A percentile compares a stretch with the other conserved stretches of the same genome.
phyloP scores from a whole-genome alignment of 2,329 filamentous ascomycete species.

The Colletotrichum shisoi region DNA sequence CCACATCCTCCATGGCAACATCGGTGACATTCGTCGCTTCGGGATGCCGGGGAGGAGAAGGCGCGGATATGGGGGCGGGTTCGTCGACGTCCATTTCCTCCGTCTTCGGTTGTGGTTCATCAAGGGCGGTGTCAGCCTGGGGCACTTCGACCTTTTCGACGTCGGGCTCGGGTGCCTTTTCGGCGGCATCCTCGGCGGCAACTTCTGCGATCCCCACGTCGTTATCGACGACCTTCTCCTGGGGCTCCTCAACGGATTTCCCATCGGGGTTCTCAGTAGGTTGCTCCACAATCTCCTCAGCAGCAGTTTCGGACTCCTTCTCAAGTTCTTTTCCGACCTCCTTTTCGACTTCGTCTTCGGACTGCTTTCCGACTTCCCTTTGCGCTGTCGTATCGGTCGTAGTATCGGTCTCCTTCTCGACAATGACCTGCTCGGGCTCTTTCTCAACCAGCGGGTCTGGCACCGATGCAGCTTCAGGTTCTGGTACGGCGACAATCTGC shows the following conservation, averaged over 20 bases:
- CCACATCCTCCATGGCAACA: constrained; percentile 38
- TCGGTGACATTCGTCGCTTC: constrained; percentile 37
- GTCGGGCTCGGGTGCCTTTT: constrained; percentile 25
- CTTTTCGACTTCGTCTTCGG: background rate
- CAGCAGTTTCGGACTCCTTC: background rate
- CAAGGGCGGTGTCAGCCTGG: background rate
- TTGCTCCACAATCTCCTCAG: background rate
- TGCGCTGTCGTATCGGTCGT: background rate
- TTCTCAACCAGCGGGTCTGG: constrained; percentile 6
- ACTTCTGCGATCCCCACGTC: too few relatives aligned
- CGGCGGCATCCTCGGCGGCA: constrained; percentile 4
- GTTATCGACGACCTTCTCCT: background rate
- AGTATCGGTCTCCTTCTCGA: constrained; percentile 2
- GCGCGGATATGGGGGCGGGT: constrained; percentile 22
- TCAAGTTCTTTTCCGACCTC: background rate
- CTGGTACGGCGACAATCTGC: background rate
- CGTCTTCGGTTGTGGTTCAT: constrained; percentile 48
- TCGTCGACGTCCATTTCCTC: constrained; percentile 55
- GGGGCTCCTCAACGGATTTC: background rate
- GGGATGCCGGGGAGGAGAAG: constrained; percentile 11
- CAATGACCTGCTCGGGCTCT: constrained; percentile 20
- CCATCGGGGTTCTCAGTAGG: background rate
- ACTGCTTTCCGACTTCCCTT: background rate
- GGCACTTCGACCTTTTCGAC: constrained; percentile 35
- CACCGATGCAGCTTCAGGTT: background rate